A percentile compares a stretch with the other conserved stretches of the same genome.
phyloP scores from a whole-genome alignment of 2,329 filamentous ascomycete genomes.

The Cephalotrichum gorgonifer region DNA sequence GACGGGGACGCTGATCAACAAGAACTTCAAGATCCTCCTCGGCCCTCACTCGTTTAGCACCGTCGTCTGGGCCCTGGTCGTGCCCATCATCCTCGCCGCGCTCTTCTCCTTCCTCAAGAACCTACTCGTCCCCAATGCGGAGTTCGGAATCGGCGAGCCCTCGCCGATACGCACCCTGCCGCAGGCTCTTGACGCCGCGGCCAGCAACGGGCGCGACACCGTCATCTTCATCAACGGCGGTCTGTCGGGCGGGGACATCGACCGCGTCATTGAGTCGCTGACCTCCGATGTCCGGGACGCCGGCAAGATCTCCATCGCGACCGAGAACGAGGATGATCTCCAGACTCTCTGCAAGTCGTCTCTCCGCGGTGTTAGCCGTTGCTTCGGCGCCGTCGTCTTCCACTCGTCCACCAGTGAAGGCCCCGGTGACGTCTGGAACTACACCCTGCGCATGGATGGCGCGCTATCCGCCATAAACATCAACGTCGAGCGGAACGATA shows the following conservation, averaged over 20 bases:
- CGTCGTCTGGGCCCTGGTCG: constrained; percentile 44
- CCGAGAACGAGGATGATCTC: constrained; percentile 47
- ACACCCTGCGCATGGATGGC: constrained; percentile 70
- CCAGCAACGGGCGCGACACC: constrained; percentile 48
- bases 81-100: constrained; percentile 46
- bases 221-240: constrained; percentile 74
- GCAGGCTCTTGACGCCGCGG: constrained; percentile 49
- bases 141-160: constrained; percentile 60
- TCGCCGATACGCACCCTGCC: constrained; percentile 52
- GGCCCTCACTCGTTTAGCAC: constrained; percentile 42
- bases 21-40: constrained; percentile 51
- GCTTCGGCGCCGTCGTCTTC: constrained; percentile 67
- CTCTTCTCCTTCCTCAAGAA: constrained; percentile 67
- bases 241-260: constrained; percentile 57
- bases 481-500: constrained; percentile 51
- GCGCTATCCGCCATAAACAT: constrained; percentile 51
- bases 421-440: constrained; percentile 63
- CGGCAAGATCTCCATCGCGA: constrained; percentile 43
- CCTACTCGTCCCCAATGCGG: constrained; percentile 68
- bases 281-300: constrained; percentile 44
- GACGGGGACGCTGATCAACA: constrained; percentile 49
- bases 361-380: constrained; percentile 56
- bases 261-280: constrained; percentile 56
- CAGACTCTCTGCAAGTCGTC: constrained; percentile 51
- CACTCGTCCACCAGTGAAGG: constrained; percentile 66